phyloP scores from a whole-genome alignment of 2,329 filamentous ascomycete species.

The Ploettnerulaceae sp. region DNA sequence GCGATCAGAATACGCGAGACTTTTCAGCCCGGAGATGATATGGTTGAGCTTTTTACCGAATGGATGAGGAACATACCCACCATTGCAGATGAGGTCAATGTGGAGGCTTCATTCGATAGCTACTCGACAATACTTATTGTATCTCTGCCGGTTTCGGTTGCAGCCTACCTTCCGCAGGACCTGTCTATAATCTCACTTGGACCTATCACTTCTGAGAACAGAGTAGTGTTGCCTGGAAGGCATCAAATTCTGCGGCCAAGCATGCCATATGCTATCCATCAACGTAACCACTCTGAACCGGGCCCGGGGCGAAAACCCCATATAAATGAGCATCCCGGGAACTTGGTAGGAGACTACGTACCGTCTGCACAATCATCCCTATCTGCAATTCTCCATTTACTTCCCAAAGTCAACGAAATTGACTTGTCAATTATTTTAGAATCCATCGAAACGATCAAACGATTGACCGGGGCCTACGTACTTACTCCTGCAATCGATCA shows the following conservation, averaged over 20 bases:
- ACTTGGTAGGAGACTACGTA: neutral
- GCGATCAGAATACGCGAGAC: conserved; percentile 9
- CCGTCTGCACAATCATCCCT: neutral
- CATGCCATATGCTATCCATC: conserved; percentile 1
- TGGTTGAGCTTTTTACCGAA: conserved; percentile 12
- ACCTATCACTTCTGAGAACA: conserved; percentile 9
- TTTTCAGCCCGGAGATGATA: conserved; percentile 7
- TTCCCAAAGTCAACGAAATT: neutral
- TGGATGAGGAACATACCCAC: conserved; percentile 14
- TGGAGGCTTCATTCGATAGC: conserved; percentile 11
- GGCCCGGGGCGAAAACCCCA: neutral
- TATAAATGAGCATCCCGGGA: neutral
- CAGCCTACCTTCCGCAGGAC: conserved; percentile 9
- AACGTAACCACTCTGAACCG: conserved; percentile 1
- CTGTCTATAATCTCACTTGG: conserved; percentile 7
- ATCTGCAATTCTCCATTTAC: neutral
- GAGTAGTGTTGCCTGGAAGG: neutral
- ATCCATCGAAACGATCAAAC: neutral
- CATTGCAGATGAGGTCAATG: conserved; percentile 12
- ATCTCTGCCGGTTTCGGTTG: conserved; percentile 4
- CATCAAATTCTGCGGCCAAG: neutral
- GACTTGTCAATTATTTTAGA: neutral
- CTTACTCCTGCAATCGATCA: neutral
- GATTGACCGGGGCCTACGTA: neutral
- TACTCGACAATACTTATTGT: conserved; percentile 9